Percentiles rank a stretch among this genome's conserved stretches.
Evolutionary conservation across 352 stramenopile species (phyloP).

Genomic region (Pythium phragmiticola): DNA sequence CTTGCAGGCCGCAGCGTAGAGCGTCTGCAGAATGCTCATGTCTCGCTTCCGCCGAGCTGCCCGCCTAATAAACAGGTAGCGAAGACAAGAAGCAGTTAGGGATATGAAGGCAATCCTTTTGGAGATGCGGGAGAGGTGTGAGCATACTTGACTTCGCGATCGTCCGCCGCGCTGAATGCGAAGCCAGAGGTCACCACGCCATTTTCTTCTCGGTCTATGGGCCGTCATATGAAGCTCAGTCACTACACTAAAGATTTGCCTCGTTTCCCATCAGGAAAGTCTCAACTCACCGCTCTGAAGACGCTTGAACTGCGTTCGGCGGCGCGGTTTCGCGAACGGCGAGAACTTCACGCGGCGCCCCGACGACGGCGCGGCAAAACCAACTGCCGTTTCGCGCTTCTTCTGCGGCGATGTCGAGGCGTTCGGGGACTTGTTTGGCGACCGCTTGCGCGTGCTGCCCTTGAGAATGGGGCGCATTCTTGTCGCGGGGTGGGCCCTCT

Average conservation of each 20-base stretch:
- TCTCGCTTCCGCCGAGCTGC: constrained; percentile 19
- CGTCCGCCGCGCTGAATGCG: constrained; percentile 19
- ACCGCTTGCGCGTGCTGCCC: constrained; percentile 22
- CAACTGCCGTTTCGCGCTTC: constrained; percentile 18
- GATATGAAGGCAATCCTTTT: background rate
- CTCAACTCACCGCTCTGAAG: constrained; percentile 11
- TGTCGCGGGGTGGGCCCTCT: background rate
- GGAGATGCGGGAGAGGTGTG: background rate
- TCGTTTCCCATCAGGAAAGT: background rate
- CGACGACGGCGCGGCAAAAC: constrained; percentile 31
- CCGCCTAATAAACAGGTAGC: constrained; percentile 1
- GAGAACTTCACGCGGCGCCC: constrained; percentile 72
- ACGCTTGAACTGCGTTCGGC: constrained; percentile 13
- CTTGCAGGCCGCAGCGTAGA: constrained; percentile 19
- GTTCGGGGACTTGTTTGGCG: constrained; percentile 23
- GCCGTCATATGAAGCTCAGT: background rate
- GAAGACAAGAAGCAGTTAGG: background rate
- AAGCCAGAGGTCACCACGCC: constrained; percentile 19
- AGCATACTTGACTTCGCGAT: constrained; percentile 12
- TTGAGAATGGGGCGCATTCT: constrained; percentile 71
- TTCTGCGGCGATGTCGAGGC: constrained; percentile 16
- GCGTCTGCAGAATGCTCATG: constrained; percentile 23
- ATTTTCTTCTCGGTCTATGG: constrained; percentile 12
- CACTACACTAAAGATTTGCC: background rate
- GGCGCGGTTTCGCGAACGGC: constrained; percentile 58